A percentile compares a stretch with the other conserved stretches of the same genome.
Evolutionary conservation across 1,284 basidiomycete species (phyloP).

Genomic region (Hortiboletus rubellus): DNA sequence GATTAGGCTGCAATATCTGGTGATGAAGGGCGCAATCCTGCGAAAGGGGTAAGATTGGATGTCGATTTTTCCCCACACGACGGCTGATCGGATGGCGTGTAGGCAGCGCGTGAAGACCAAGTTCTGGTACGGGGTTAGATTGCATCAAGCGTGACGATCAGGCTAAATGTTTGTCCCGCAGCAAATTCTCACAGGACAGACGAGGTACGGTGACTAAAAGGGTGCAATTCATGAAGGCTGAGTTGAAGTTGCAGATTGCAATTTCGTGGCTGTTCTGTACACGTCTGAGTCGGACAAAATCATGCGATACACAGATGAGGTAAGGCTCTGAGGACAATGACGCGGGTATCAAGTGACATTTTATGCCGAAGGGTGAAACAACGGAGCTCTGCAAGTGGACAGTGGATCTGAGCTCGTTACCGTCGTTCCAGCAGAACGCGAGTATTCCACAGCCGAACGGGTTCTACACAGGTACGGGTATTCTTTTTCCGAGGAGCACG

Average conservation of each 20-base stretch:
- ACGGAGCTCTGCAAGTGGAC: constrained; percentile 82
- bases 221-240: constrained; percentile 1
- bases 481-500: not conserved
- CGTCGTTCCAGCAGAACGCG: constrained; percentile 72
- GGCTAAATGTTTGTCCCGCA: constrained; percentile 36
- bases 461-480: constrained; percentile 69
- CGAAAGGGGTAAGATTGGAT: constrained; percentile 63
- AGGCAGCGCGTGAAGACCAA: constrained; percentile 77
- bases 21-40: constrained; percentile 79
- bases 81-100: constrained; percentile 20
- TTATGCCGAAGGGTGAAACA: constrained; percentile 54
- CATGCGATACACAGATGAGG: constrained; percentile 81
- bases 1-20: constrained; percentile 74
- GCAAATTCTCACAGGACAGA: constrained; percentile 69
- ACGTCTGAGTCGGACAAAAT: constrained; percentile 70
- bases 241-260: constrained; percentile 50
- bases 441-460: constrained; percentile 51
- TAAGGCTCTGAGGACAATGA: constrained; percentile 29
- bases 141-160: not conserved
- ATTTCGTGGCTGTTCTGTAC: constrained; percentile 76
- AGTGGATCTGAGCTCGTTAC: constrained; percentile 73
- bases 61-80: constrained; percentile 17
- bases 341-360: constrained; percentile 18
- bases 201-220: constrained; percentile 49
- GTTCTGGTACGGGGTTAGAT: constrained; percentile 58